These are phyloP conservation scores for Endogone sp. DNA, from an alignment of 192 early-diverging fungal genomes.

Conservation along the genomic window DNA sequence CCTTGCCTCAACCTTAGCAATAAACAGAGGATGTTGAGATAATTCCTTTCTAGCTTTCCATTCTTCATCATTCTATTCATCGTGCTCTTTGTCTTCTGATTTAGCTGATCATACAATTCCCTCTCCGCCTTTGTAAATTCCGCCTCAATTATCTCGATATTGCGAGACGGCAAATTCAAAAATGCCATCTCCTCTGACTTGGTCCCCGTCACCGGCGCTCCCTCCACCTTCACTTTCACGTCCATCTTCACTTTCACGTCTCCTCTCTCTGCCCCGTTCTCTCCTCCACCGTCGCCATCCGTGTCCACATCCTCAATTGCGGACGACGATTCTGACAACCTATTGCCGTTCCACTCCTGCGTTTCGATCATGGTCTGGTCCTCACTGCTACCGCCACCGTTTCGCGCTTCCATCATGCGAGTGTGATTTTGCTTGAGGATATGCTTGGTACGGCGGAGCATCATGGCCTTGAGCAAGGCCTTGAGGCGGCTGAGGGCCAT, in stretches of 20 bases:
- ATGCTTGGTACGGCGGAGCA: conserved; percentile 70
- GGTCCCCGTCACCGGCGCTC: neutral
- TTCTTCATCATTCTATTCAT: conserved; percentile 19
- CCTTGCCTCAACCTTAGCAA: conserved; percentile 37
- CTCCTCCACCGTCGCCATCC: neutral
- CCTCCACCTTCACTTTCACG: neutral
- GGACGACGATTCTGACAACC: neutral
- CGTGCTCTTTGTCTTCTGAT: conserved; percentile 20
- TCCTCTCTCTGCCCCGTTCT: no score
- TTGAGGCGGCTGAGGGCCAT: conserved; percentile 52
- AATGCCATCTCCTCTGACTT: conserved; percentile 36
- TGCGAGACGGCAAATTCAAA: conserved; percentile 52
- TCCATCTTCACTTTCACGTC: neutral
- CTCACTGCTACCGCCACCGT: neutral
- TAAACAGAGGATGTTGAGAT: conserved; percentile 33
- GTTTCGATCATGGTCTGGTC: neutral
- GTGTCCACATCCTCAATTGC: neutral
- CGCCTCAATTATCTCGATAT: conserved; percentile 37
- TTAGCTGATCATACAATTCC: conserved; percentile 58
- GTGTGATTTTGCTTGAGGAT: neutral
- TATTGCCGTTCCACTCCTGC: neutral
- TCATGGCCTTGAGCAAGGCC: conserved; percentile 50
- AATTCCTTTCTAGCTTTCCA: conserved; percentile 24
- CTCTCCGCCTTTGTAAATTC: conserved; percentile 49
- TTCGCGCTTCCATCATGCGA: neutral